Evolutionary conservation across 805 yeast genomes (phyloP).

Genomic region (Saccharomycopsis sp.): DNA sequence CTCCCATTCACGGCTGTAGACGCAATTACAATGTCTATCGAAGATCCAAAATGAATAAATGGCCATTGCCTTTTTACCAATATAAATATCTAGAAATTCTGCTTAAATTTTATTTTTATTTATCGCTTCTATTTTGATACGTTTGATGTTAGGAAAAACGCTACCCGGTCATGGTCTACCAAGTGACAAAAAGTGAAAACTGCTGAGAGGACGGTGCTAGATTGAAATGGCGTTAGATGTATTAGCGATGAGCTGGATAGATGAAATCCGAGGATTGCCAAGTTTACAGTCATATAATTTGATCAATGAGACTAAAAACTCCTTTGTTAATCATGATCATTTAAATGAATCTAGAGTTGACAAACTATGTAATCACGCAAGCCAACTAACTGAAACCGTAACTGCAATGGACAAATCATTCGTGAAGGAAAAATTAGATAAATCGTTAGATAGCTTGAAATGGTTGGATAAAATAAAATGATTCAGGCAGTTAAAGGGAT

Average conservation of each 20-base stretch:
- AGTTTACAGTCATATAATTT: constrained; percentile 17
- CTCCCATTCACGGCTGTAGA: constrained; percentile 70
- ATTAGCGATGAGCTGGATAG: constrained; percentile 12
- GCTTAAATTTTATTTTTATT: too few relatives aligned
- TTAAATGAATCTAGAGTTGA: constrained; percentile 5
- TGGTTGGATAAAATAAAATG: background rate
- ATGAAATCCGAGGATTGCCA: constrained; percentile 18
- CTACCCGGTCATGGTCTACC: too few relatives aligned
- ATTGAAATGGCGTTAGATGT: too few relatives aligned
- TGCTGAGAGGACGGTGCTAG: too few relatives aligned
- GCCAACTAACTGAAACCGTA: constrained; percentile 1
- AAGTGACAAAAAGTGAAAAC: too few relatives aligned
- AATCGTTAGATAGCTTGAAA: background rate
- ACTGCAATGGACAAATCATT: background rate
- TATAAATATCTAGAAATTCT: too few relatives aligned
- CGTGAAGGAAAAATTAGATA: background rate
- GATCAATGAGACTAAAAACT: constrained; percentile 10
- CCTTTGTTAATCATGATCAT: constrained; percentile 3
- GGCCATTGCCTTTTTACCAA: constrained; percentile 37
- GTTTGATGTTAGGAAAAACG: too few relatives aligned
- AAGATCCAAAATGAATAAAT: constrained; percentile 84
- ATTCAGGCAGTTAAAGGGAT: constrained; percentile 36
- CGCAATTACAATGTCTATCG: constrained; percentile 88
- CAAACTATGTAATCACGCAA: constrained; percentile 6
- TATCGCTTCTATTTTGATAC: too few relatives aligned